Conservation (phyloP, 495 filamentous ascomycete genomes). For the Daldinia caldariorum region DNA sequence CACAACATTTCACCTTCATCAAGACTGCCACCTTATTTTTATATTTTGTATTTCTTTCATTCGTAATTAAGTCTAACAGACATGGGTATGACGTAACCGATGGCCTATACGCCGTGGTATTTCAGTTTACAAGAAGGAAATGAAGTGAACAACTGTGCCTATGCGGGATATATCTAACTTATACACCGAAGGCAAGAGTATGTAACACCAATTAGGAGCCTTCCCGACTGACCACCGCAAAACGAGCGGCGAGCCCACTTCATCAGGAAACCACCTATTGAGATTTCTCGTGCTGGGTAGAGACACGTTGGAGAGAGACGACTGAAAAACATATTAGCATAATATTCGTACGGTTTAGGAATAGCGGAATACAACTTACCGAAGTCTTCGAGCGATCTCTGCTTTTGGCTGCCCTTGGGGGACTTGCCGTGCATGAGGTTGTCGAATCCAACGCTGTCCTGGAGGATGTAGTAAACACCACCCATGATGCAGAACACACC, state of each 20-base stretch:
- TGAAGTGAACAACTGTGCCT: slow-evolving; percentile 49
- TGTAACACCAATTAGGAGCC: slow-evolving; percentile 43
- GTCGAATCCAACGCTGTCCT: slow-evolving; percentile 80
- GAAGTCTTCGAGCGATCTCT: slow-evolving; percentile 85
- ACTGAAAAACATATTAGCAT: slow-evolving; percentile 59
- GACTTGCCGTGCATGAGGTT: slow-evolving; percentile 92
- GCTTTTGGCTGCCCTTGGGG: slow-evolving; percentile 75
- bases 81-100: slow-evolving; percentile 52
- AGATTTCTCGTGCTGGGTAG: slow-evolving; percentile 83
- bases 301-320: slow-evolving; percentile 85
- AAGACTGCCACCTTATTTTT: not conserved
- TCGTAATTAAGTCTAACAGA: slow-evolving; percentile 51
- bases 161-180: slow-evolving; percentile 44
- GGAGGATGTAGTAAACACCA: slow-evolving; percentile 77
- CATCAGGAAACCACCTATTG: slow-evolving; percentile 58
- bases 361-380: slow-evolving; percentile 62
- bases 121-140: slow-evolving; percentile 58
- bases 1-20: slow-evolving; percentile 11
- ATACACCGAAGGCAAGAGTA: slow-evolving; percentile 49
- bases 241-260: slow-evolving; percentile 13
- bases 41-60: slow-evolving; percentile 48
- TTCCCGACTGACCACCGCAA: slow-evolving; percentile 26
- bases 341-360: slow-evolving; percentile 39
- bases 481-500: slow-evolving; percentile 80
- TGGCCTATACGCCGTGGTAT: slow-evolving; percentile 49